Base-by-base conservation (phyloP, 2,329 filamentous ascomycete species). In the Colletotrichum ledebouriae region DNA sequence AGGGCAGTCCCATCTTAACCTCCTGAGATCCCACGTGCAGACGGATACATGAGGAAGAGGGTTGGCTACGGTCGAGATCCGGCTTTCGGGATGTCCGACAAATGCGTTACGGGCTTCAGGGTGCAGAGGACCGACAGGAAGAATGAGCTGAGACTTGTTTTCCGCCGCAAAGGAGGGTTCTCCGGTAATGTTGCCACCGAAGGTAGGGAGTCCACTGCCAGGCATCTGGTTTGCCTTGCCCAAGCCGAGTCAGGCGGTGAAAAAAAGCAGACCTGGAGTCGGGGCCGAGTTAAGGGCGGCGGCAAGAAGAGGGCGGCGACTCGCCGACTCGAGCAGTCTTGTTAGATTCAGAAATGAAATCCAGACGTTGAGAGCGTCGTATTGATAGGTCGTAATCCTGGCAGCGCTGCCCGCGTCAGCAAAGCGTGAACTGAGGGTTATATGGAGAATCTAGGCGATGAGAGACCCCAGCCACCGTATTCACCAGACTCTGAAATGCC, bases 171-270 rank as follows among this genome's bases (percentile, higher is more conserved):
- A 49, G 65, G 25, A 65, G 44, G 65, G 61, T 47, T 68, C 49
- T 68, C 66, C 65, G 46, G 22, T 68, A 33, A 55, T 49, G 46
- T 68, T 68, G 65, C 65, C 61, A 65, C 55, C 42, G 49, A 41
- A 65, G 56, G 61, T 25, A 15, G 55, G 55, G 55, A 65, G 55
- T 50, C 61, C 65, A 65, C 66, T 66, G 61, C 33, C 55, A 68
- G 61, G 66, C 66, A 66, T 66, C 66, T 60, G 42, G 55, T 55
- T 50, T 68, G 55, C 66, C 59, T 44, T 37, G 49, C 37, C n/a
- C 49, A 65, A 39, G 61, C 53, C 66, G 66, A 68, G 61, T 68
- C 66, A 68, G 66, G 66, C 66, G 61, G 66, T 68, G 66, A 65
- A 52, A 39, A 20, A 20, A 56, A 46, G 49, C 61, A 65, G 52